A percentile compares a stretch with the other conserved stretches of the same genome.
phyloP scores from a whole-genome alignment of 2,329 filamentous ascomycete species.

The Laburnicola sp. region DNA sequence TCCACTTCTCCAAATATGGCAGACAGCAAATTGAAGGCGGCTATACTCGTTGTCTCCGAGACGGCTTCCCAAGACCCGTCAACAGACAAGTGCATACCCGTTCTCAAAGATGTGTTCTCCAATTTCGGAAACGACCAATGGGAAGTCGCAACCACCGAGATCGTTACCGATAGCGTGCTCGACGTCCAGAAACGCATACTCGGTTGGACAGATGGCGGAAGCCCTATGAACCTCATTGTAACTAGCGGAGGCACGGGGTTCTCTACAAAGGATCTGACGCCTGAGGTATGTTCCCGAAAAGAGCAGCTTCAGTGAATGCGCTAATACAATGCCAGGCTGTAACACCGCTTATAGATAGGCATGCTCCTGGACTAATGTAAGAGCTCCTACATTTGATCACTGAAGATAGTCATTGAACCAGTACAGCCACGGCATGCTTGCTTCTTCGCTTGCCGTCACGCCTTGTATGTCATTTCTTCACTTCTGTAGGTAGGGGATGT shows the following conservation, averaged over 20 bases:
- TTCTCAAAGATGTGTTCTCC: conserved; percentile 70
- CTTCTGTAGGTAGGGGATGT: conserved; percentile 4
- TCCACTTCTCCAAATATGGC: conserved; percentile 32
- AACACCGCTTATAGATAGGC: conserved; percentile 75
- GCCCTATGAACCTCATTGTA: conserved; percentile 71
- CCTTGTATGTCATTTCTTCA: conserved; percentile 70
- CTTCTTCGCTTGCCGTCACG: conserved; percentile 80
- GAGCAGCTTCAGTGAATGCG: neutral
- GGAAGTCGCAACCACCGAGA: conserved; percentile 68
- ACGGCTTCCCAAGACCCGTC: conserved; percentile 80
- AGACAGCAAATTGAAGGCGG: conserved; percentile 62
- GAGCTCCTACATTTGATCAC: conserved; percentile 23
- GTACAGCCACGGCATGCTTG: conserved; percentile 82
- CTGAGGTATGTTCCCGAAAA: conserved; percentile 65
- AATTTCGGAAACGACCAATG: conserved; percentile 70
- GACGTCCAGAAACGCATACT: conserved; percentile 75
- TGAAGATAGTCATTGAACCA: conserved; percentile 14
- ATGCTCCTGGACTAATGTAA: conserved; percentile 82
- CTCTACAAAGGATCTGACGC: conserved; percentile 79
- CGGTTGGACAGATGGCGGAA: conserved; percentile 70
- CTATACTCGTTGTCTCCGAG: conserved; percentile 86
- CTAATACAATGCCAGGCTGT: conserved; percentile 63
- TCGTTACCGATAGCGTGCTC: conserved; percentile 75
- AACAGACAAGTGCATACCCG: conserved; percentile 71
- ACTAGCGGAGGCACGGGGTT: conserved; percentile 96